Conservation (phyloP, 768 basidiomycete genomes). For the Russula sp. region DNA sequence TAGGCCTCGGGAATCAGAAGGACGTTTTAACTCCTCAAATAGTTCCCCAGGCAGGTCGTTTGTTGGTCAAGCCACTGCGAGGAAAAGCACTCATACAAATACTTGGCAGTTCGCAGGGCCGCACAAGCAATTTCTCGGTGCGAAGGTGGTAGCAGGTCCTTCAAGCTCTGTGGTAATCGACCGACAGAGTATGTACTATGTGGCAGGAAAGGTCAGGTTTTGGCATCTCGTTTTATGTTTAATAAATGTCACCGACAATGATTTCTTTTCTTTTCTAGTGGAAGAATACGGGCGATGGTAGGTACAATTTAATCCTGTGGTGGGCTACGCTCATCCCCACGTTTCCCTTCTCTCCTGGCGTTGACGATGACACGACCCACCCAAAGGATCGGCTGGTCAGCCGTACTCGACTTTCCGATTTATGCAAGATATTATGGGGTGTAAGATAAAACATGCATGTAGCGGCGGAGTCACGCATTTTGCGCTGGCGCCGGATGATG, state of each 20-base stretch:
- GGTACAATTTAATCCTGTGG: conserved; percentile 19
- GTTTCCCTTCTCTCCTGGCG: not conserved
- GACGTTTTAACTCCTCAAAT: conserved; percentile 77
- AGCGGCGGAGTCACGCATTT: conserved; percentile 92
- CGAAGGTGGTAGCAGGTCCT: conserved; percentile 71
- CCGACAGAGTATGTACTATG: conserved; percentile 81
- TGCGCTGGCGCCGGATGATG: conserved; percentile 71
- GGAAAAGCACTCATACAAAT: not conserved
- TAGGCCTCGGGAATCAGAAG: conserved; percentile 83
- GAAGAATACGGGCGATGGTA: conserved; percentile 94
- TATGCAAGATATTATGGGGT: conserved; percentile 87
- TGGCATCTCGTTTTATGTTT: not conserved
- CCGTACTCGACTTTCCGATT: conserved; percentile 85
- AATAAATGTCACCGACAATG: not conserved
- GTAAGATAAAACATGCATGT: conserved; percentile 64
- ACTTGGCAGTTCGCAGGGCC: conserved; percentile 67
- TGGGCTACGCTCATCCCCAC: not conserved
- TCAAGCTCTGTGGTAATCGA: conserved; percentile 83
- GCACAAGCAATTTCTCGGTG: conserved; percentile 59
- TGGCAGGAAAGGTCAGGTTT: conserved; percentile 67
- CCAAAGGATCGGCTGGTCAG: conserved; percentile 82
- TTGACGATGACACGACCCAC: conserved; percentile 6
- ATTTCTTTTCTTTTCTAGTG: conserved; percentile 48
- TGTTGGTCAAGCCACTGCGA: not conserved
- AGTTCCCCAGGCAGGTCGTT: conserved; percentile 64